A percentile compares a stretch with the other conserved stretches of the same genome.
These are phyloP conservation scores for Gelatoporia subvermispora DNA, from an alignment of 768 basidiomycete genomes.

Conservation along the genomic window DNA sequence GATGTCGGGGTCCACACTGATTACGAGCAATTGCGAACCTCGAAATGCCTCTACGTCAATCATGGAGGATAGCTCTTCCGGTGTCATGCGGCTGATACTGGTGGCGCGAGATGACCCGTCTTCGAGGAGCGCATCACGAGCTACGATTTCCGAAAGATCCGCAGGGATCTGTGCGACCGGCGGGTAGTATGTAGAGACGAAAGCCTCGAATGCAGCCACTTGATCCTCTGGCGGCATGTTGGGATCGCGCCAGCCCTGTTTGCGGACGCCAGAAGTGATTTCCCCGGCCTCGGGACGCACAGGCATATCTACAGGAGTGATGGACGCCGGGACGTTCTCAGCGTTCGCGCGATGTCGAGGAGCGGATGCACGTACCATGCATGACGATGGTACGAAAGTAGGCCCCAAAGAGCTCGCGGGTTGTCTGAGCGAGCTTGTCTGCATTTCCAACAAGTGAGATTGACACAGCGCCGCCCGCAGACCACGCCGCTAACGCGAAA, in stretches of 20 bases:
- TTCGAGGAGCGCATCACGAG: too few relatives aligned
- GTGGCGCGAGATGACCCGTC: too few relatives aligned
- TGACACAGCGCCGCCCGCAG: conserved; percentile 5
- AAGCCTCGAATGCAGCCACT: not conserved
- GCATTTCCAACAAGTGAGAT: conserved; percentile 9
- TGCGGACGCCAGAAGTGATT: not conserved
- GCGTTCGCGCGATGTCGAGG: not conserved
- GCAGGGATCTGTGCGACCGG: not conserved
- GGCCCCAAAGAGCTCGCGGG: not conserved
- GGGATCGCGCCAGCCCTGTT: not conserved
- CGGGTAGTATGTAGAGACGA: not conserved
- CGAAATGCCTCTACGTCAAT: too few relatives aligned
- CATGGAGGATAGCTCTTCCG: too few relatives aligned
- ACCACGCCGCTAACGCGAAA: conserved; percentile 24
- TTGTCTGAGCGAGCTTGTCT: conserved; percentile 4
- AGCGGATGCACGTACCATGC: conserved; percentile 3
- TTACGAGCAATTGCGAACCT: too few relatives aligned
- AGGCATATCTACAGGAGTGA: too few relatives aligned
- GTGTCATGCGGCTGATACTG: too few relatives aligned
- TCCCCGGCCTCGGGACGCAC: too few relatives aligned
- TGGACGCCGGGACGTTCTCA: too few relatives aligned
- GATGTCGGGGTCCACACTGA: too few relatives aligned
- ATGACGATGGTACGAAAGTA: conserved; percentile 10
- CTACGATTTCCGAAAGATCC: not conserved
- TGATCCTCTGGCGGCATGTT: not conserved